A percentile compares a stretch with the other conserved stretches of the same genome.
Conservation (phyloP, 306 rosid genomes). For the Vachellia collinsii region DNA sequence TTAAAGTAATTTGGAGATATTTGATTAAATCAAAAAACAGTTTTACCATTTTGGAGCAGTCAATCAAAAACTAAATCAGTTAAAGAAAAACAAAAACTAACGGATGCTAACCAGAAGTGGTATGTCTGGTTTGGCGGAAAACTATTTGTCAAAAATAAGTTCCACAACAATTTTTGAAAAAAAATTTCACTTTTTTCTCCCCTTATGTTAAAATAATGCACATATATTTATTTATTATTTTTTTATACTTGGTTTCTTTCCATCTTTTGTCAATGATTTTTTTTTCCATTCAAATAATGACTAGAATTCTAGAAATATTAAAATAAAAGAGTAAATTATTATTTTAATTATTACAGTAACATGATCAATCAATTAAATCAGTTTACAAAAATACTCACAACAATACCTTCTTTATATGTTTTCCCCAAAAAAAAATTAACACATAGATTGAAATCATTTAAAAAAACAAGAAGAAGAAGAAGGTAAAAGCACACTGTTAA, state of each 20-base stretch:
- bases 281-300: background rate
- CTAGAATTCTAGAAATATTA: background rate
- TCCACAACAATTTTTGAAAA: no score
- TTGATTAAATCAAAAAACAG: background rate
- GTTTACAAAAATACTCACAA: background rate
- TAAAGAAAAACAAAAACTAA: background rate
- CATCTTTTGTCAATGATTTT: background rate
- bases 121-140: background rate
- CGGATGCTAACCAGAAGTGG: background rate
- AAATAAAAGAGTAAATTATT: background rate
- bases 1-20: no score
- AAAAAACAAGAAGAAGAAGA: no score
- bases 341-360: background rate
- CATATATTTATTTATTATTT: background rate
- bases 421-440: no score
- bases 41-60: background rate
- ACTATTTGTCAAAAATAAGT: background rate
- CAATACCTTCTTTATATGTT: no score
- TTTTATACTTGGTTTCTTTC: background rate
- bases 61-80: no score
- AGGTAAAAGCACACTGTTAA: no score
- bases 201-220: background rate
- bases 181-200: background rate
- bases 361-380: background rate
- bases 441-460: no score